Conservation (phyloP, 164 flowering plant genomes). For the Stephania japonica region DNA sequence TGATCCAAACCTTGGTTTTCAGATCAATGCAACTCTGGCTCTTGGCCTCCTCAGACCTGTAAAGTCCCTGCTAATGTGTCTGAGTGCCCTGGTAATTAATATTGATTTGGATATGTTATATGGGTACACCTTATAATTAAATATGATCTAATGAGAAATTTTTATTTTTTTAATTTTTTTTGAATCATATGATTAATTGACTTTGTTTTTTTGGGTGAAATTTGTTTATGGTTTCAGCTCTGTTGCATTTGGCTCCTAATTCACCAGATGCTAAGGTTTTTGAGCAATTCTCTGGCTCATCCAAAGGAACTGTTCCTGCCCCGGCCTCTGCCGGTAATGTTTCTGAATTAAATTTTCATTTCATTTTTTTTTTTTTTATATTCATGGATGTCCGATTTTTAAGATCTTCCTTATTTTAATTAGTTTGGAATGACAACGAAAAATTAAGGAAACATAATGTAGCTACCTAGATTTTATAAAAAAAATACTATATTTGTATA, state of each 20-base stretch:
- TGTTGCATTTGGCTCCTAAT: slow-evolving; percentile 28
- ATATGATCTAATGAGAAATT: no score
- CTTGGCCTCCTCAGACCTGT: slow-evolving; percentile 39
- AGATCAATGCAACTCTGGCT: slow-evolving; percentile 64
- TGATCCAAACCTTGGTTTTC: slow-evolving; percentile 58
- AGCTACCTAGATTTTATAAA: no score
- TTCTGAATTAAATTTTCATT: background rate
- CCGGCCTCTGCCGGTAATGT: slow-evolving; percentile 3
- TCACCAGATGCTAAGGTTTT: slow-evolving; percentile 32
- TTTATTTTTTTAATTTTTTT: background rate
- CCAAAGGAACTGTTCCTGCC: background rate
- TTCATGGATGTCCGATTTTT: no score
- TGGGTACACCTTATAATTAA: background rate
- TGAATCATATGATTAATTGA: background rate
- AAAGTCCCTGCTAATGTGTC: slow-evolving; percentile 35
- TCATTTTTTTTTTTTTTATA: no score
- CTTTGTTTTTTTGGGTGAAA: background rate
- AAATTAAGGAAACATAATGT: no score
- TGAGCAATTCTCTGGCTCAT: slow-evolving; percentile 20
- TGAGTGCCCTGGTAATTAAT: slow-evolving; percentile 43
- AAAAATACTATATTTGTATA: no score
- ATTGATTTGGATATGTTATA: no score
- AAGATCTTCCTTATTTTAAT: no score
- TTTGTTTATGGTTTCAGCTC: slow-evolving; percentile 13
- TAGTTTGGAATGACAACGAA: no score